A percentile compares a stretch with the other conserved stretches of the same genome.
phyloP scores from a whole-genome alignment of 441 rosid species.

The Flueggea neowawraea region DNA sequence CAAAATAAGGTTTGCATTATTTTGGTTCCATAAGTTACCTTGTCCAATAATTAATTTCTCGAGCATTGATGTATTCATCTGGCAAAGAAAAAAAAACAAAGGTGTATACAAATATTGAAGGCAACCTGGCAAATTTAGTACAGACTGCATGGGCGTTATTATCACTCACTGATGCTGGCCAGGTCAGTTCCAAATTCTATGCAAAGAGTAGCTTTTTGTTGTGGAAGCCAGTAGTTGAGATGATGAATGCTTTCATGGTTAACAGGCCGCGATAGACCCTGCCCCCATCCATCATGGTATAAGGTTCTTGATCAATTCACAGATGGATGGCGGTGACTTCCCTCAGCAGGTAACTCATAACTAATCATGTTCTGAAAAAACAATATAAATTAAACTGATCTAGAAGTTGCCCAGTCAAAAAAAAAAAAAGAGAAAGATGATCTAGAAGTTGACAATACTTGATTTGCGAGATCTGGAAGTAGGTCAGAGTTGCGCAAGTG shows the following conservation, averaged over 20 bases:
- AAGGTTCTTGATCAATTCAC: slow-evolving; percentile 59
- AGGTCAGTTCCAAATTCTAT: background rate
- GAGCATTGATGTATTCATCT: background rate
- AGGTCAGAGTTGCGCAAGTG: too few species aligned
- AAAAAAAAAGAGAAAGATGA: too few species aligned
- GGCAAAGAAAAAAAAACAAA: background rate
- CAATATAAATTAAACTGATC: background rate
- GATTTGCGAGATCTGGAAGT: too few species aligned
- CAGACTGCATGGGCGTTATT: too few species aligned
- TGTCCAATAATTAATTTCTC: background rate
- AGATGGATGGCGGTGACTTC: slow-evolving; percentile 59
- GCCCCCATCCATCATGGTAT: slow-evolving; percentile 56
- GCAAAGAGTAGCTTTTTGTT: background rate
- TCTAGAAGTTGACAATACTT: too few species aligned
- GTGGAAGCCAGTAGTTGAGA: background rate
- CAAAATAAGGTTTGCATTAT: slow-evolving; percentile 49
- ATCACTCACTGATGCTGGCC: background rate
- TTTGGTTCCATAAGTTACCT: background rate
- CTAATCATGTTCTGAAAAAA: background rate
- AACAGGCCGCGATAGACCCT: slow-evolving; percentile 49
- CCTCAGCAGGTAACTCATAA: slow-evolving; percentile 55
- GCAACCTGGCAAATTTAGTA: too few species aligned
- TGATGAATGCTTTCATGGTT: background rate
- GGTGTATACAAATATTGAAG: background rate
- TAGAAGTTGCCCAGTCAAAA: too few species aligned